These are phyloP conservation scores for Rubroboletus pulcherrimus DNA, from an alignment of 768 basidiomycete species.

Conservation along the genomic window DNA sequence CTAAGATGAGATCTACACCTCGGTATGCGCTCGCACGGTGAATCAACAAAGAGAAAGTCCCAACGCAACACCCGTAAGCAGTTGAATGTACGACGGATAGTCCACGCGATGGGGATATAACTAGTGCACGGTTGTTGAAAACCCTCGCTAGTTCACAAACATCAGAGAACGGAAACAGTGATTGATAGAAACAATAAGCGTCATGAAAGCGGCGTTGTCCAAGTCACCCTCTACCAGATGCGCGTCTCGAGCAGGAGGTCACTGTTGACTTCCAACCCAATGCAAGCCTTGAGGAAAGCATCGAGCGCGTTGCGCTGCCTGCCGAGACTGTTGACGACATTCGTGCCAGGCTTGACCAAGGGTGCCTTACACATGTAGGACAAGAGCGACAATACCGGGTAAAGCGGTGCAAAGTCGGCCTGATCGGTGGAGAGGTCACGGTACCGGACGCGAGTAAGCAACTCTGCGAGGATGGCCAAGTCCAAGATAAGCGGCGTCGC, in stretches of 20 bases:
- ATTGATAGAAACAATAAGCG: neutral
- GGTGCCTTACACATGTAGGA: conserved; percentile 98
- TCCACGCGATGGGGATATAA: neutral
- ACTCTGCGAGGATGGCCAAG: conserved; percentile 87
- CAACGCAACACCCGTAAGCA: neutral
- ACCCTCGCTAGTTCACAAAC: neutral
- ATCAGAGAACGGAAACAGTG: neutral
- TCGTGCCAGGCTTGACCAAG: conserved; percentile 90
- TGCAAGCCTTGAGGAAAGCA: conserved; percentile 89
- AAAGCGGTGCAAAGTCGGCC: conserved; percentile 75
- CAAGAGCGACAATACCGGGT: conserved; percentile 88
- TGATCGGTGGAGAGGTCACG: conserved; percentile 47
- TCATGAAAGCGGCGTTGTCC: neutral
- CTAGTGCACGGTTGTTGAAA: conserved; percentile 20
- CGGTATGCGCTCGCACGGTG: neutral
- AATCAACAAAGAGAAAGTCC: neutral
- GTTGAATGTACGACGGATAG: conserved; percentile 14
- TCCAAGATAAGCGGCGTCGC: conserved; percentile 97
- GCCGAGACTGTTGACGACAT: conserved; percentile 92
- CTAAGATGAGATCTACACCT: neutral
- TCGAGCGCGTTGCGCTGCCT: conserved; percentile 95
- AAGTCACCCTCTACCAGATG: conserved; percentile 62
- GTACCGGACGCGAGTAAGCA: conserved; percentile 91
- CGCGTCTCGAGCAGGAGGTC: conserved; percentile 87
- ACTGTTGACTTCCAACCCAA: conserved; percentile 77